phyloP scores from a whole-genome alignment of 805 yeast genomes.

The Yarrowia bubula region DNA sequence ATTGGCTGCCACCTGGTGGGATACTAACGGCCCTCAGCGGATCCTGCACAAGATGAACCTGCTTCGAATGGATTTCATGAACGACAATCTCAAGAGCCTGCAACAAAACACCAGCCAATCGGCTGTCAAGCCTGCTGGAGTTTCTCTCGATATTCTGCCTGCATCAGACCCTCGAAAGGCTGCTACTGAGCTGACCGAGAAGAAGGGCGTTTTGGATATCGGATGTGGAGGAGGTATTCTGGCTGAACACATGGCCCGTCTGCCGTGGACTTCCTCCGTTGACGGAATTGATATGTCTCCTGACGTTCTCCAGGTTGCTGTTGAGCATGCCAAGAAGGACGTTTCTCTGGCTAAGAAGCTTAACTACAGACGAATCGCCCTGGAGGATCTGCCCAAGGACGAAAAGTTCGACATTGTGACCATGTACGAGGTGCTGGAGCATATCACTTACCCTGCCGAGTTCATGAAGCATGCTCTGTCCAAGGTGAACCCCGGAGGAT shows the following conservation, averaged over 20 bases:
- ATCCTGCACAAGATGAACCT: constrained; percentile 93
- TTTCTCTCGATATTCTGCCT: constrained; percentile 66
- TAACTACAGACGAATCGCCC: constrained; percentile 55
- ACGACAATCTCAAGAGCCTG: constrained; percentile 47
- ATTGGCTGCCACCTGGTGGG: constrained; percentile 98
- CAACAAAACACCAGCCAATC: constrained; percentile 2
- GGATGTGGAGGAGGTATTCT: constrained; percentile 99
- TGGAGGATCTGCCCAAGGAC: constrained; percentile 53
- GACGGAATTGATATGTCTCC: constrained; percentile 82
- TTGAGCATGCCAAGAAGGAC: constrained; percentile 62
- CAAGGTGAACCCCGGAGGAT: constrained; percentile 76
- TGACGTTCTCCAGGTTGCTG: constrained; percentile 80
- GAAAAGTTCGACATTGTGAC: constrained; percentile 74
- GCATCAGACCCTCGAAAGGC: constrained; percentile 42
- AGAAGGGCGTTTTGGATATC: constrained; percentile 68
- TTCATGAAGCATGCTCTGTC: constrained; percentile 66
- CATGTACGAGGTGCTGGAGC: constrained; percentile 93
- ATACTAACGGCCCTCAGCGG: constrained; percentile 86
- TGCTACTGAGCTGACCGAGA: constrained; percentile 24
- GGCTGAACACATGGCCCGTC: constrained; percentile 80
- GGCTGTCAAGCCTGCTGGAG: constrained; percentile 67
- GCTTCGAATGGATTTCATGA: constrained; percentile 82
- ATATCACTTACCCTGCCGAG: constrained; percentile 79
- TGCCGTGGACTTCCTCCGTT: constrained; percentile 57
- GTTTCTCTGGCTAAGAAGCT: constrained; percentile 59